Evolutionary conservation across 2,329 filamentous ascomycete genomes (phyloP).

Genomic region (Alternaria rosae): DNA sequence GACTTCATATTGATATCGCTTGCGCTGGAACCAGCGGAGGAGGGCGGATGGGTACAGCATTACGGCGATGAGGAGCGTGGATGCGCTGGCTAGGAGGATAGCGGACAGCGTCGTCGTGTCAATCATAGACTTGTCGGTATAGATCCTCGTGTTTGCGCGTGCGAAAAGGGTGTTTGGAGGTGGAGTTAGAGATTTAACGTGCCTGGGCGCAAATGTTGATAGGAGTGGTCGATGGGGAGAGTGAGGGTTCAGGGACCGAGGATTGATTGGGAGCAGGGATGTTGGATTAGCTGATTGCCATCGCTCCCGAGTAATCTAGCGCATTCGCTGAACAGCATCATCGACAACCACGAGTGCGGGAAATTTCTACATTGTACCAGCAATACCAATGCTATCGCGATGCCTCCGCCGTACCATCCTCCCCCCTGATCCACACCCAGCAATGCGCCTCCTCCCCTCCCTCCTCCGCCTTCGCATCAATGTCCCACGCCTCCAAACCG

Average conservation of each 20-base stretch:
- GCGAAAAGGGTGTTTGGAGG: background rate
- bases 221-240: constrained; percentile 1
- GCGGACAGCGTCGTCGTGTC: constrained; percentile 48
- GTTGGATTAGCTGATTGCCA: background rate
- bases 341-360: background rate
- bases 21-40: constrained; percentile 87
- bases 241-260: constrained; percentile 14
- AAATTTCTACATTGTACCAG: background rate
- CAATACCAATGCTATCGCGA: constrained; percentile 23
- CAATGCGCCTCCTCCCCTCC: constrained; percentile 17
- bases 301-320: background rate
- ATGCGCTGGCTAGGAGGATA: constrained; percentile 44
- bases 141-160: background rate
- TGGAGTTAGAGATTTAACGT: background rate
- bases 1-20: constrained; percentile 98
- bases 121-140: constrained; percentile 26
- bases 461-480: constrained; percentile 10
- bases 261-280: constrained; percentile 13
- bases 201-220: background rate
- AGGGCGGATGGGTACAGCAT: constrained; percentile 62
- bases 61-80: constrained; percentile 52
- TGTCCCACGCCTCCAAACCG: constrained; percentile 16
- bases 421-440: constrained; percentile 11
- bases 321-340: background rate
- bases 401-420: constrained; percentile 10